Base-by-base conservation (phyloP, 2,329 filamentous ascomycete species). In the Paracoccidioides brasiliensis region DNA sequence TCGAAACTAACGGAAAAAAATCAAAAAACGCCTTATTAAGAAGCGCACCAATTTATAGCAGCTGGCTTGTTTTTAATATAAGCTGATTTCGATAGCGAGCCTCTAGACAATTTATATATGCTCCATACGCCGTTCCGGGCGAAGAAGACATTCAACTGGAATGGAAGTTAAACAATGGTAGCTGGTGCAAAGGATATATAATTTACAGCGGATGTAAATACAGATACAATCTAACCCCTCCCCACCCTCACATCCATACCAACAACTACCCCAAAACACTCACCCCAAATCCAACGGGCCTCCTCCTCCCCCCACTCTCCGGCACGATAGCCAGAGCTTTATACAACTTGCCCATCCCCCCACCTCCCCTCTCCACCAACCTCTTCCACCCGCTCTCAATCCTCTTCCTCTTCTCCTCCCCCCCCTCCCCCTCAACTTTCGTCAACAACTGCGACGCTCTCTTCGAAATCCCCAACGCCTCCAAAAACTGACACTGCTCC, bases 331-430 rank as follows among this genome's bases (percentile, higher is more conserved):
- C 88, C 78, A 98, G 78, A 30, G 83, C 90, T 73, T 97, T 96
- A 70, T 98, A 98, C 28, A 95, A 75, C 73, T 85, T 90, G 0
- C 93, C 93, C 93, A 98, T 98, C 0, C 90, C 91, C 53, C 81
- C 83, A 1, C 83, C 85, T 0, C 87, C 85, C 44, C 82, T 78
- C 69, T 95, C 90, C n/a, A 96, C 81, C 53, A 98, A 74, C 58
- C 93, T 78, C 72, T 81, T 85, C 81, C 89, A 94, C 0, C 86
- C 84, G 59, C 76, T 80, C 60, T 89, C 82, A 37, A 96, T 76
- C 53, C 82, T 80, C 61, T 75, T 76, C 35, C 73, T 79, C 59
- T 76, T 77, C 57, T 80, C 75, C 41, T 77, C 72, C 69, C 28
- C 58, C 60, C 12, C 68, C 69, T 22, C 59, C 61, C 14, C 68